phyloP scores from a whole-genome alignment of 345 rosid species.

The Adansonia digitata region DNA sequence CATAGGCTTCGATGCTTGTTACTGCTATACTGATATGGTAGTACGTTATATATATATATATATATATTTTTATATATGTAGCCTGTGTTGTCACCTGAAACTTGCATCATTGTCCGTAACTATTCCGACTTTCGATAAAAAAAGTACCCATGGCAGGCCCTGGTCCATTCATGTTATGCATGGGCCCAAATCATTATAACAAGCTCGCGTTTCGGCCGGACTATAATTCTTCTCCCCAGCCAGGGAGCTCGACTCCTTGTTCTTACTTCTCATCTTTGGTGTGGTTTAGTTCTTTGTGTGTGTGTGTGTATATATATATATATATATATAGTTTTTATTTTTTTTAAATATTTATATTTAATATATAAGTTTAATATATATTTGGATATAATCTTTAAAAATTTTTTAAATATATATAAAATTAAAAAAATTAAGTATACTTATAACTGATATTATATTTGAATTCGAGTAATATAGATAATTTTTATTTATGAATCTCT shows the following conservation, averaged over 20 bases:
- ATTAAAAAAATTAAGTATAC: no score
- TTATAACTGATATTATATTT: no score
- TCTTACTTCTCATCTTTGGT: neutral
- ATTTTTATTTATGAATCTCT: neutral
- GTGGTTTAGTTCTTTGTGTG: no score
- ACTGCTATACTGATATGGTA: neutral
- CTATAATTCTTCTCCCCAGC: conserved; percentile 3
- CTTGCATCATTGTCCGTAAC: neutral
- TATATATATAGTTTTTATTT: no score
- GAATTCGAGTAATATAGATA: no score
- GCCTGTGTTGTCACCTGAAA: neutral
- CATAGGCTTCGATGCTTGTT: neutral
- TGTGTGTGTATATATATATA: no score
- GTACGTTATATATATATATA: no score
- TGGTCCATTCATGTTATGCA: neutral
- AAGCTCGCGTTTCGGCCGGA: neutral
- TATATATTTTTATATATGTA: no score
- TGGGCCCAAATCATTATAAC: neutral
- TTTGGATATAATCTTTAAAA: no score
- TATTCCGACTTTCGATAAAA: neutral
- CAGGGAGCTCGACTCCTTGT: neutral
- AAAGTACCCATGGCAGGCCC: conserved; percentile 1
- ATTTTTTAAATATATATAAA: no score
- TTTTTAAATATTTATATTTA: no score
- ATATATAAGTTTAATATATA: no score